Conservation (phyloP, 257 asterid species). For the Scutellaria galericulata region DNA sequence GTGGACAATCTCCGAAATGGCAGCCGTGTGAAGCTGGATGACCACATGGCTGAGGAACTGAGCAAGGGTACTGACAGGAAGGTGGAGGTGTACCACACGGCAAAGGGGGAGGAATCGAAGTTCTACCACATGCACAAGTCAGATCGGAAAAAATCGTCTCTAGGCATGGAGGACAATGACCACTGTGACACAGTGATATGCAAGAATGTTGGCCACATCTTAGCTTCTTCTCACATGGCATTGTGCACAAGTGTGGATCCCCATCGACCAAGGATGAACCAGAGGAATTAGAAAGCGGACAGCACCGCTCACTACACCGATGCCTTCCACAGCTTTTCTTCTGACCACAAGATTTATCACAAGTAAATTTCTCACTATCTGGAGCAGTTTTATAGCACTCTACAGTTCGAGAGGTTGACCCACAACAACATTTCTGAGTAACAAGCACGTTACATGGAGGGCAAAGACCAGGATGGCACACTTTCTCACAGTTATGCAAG, state of each 20-base stretch:
- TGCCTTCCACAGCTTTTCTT: conserved; percentile 98
- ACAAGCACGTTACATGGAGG: conserved; percentile 74
- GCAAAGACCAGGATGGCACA: conserved; percentile 84
- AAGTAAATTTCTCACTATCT: conserved; percentile 62
- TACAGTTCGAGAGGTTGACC: conserved; percentile 80
- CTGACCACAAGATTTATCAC: conserved; percentile 86
- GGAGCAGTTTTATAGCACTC: conserved; percentile 72
- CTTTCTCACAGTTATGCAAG: conserved; percentile 65
- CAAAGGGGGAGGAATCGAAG: conserved; percentile 93
- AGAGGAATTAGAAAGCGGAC: conserved; percentile 69
- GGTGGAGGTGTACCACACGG: conserved; percentile 96
- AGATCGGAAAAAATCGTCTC: conserved; percentile 87
- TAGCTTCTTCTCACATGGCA: conserved; percentile 95
- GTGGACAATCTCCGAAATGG: conserved; percentile 96
- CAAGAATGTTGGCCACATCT: conserved; percentile 98
- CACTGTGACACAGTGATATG: conserved; percentile 86
- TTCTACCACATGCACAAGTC: conserved; percentile 93
- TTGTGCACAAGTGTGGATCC: conserved; percentile 89
- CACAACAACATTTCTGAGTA: conserved; percentile 89
- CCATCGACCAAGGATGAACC: conserved; percentile 52
- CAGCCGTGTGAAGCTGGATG: conserved; percentile 96
- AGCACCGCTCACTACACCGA: conserved; percentile 93
- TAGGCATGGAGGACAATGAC: conserved; percentile 97
- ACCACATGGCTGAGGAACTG: conserved; percentile 92
- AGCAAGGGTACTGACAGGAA: conserved; percentile 89